These are phyloP conservation scores for Musa schizocarpa DNA, from an alignment of 176 grass and related monocot species.

Conservation along the genomic window DNA sequence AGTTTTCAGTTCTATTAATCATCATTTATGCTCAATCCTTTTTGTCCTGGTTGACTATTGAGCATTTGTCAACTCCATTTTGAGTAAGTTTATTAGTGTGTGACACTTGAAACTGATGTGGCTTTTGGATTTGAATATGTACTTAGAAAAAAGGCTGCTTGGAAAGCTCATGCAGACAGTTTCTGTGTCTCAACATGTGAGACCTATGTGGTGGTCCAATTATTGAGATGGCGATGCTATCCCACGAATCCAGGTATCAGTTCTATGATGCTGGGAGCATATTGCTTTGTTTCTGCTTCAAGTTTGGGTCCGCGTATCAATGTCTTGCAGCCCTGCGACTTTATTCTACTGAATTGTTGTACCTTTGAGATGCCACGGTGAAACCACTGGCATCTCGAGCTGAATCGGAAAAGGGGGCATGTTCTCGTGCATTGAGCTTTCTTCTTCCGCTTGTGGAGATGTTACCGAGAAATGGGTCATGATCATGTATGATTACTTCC, in stretches of 20 bases:
- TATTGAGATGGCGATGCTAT: background rate
- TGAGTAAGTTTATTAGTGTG: background rate
- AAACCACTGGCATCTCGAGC: background rate
- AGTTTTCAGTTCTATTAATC: background rate
- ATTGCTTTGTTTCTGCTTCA: slow-evolving; percentile 26
- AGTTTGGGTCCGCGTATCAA: slow-evolving; percentile 24
- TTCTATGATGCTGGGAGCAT: slow-evolving; percentile 25
- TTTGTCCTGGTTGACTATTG: background rate
- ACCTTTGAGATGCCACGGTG: background rate
- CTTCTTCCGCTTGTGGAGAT: too few relatives aligned
- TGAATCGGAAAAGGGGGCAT: background rate
- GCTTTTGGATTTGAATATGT: background rate
- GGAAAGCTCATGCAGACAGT: background rate
- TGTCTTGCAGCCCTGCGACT: slow-evolving; percentile 28
- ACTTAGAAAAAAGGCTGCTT: background rate
- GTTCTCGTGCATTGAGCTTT: too few relatives aligned
- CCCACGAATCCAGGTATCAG: background rate
- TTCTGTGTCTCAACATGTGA: background rate
- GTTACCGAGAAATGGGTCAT: too few relatives aligned
- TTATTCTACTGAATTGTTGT: slow-evolving; percentile 15
- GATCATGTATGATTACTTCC: too few relatives aligned
- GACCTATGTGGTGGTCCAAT: background rate
- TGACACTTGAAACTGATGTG: background rate
- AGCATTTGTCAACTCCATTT: background rate
- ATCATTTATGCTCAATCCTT: background rate